phyloP scores from a whole-genome alignment of 495 filamentous ascomycete species.

The Chaetomium fimeti region DNA sequence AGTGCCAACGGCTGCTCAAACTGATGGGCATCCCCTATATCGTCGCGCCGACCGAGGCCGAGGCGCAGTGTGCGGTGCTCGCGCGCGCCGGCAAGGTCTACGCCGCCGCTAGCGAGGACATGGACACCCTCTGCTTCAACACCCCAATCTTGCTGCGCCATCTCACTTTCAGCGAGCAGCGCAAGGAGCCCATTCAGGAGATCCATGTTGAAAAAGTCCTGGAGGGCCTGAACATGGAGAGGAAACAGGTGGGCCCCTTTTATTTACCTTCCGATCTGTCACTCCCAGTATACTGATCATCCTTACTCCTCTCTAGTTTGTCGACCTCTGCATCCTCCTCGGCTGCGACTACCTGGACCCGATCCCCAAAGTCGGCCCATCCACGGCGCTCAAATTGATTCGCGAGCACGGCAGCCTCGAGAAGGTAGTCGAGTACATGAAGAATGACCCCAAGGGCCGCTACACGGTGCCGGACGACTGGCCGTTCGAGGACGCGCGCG shows the following conservation, averaged over 20 bases:
- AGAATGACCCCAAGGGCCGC: constrained; percentile 71
- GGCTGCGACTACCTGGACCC: constrained; percentile 98
- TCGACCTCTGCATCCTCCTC: constrained; percentile 95
- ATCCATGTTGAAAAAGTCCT: constrained; percentile 82
- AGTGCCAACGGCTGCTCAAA: constrained; percentile 85
- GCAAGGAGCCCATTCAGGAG: constrained; percentile 96
- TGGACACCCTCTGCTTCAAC: constrained; percentile 97
- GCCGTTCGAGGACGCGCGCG: constrained; percentile 88
- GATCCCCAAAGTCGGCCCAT: constrained; percentile 88
- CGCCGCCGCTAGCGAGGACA: constrained; percentile 94
- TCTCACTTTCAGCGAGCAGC: constrained; percentile 93
- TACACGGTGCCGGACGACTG: constrained; percentile 86
- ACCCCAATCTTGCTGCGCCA: constrained; percentile 87
- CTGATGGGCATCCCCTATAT: constrained; percentile 97
- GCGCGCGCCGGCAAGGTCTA: constrained; percentile 94
- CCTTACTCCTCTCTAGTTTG: constrained; percentile 59
- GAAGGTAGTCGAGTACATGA: constrained; percentile 74
- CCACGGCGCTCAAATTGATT: constrained; percentile 88
- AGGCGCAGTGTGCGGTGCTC: constrained; percentile 91
- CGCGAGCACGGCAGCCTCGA: constrained; percentile 85
- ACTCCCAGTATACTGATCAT: neutral
- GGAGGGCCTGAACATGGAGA: constrained; percentile 81
- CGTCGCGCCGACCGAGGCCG: constrained; percentile 91
- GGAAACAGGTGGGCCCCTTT: constrained; percentile 60
- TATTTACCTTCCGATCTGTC: neutral